Conservation (phyloP, 2,329 filamentous ascomycete genomes). For the Talaromyces sp. region DNA sequence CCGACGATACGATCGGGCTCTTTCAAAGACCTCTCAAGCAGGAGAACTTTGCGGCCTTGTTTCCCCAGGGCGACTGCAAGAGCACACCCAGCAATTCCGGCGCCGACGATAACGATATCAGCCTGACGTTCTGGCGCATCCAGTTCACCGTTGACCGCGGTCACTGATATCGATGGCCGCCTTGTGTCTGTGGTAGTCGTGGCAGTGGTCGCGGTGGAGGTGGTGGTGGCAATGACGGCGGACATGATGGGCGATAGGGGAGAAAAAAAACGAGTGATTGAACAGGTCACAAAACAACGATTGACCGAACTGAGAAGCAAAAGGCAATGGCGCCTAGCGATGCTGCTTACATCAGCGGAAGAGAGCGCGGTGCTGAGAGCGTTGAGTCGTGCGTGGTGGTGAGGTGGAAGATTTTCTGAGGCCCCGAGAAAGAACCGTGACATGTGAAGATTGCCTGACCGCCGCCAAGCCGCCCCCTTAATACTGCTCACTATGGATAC, state of each 20-base stretch:
- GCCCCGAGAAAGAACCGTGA: slow-evolving; percentile 1
- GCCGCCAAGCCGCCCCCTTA: not conserved
- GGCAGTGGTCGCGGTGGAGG: not conserved
- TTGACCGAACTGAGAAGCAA: not conserved
- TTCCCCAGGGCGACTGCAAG: slow-evolving; percentile 77
- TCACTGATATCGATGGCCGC: slow-evolving; percentile 6
- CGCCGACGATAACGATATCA: slow-evolving; percentile 88
- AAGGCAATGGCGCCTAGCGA: not conserved
- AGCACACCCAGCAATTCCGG: slow-evolving; percentile 83
- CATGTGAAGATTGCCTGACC: slow-evolving; percentile 7
- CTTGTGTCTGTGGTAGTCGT: slow-evolving; percentile 19
- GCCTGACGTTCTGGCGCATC: slow-evolving; percentile 43
- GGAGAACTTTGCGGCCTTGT: slow-evolving; percentile 83
- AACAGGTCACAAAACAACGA: not conserved
- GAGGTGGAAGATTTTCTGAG: not conserved
- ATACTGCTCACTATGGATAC: no score
- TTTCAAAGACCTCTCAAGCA: slow-evolving; percentile 83
- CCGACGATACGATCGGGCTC: slow-evolving; percentile 95
- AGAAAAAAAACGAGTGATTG: not conserved
- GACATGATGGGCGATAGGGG: slow-evolving; percentile 1
- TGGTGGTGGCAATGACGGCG: slow-evolving; percentile 3
- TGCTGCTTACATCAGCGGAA: not conserved
- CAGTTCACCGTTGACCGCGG: slow-evolving; percentile 1
- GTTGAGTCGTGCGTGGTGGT: not conserved
- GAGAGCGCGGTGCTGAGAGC: not conserved